A percentile compares a stretch with the other conserved stretches of the same genome.
phyloP scores from a whole-genome alignment of 192 early-diverging fungal species.

The Spizellomyces sp. region DNA sequence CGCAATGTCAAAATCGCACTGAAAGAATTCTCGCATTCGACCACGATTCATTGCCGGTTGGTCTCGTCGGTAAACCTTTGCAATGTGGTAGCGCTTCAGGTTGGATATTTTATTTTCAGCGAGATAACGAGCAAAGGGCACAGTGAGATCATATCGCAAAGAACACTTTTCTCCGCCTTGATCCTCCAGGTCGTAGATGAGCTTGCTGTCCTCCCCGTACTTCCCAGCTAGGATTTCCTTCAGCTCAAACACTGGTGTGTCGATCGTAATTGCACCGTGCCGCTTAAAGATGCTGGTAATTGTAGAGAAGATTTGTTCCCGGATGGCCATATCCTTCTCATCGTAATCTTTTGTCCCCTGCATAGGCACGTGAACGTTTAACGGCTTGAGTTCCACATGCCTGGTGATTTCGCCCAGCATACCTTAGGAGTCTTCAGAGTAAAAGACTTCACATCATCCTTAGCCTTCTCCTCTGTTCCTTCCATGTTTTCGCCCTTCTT shows the following conservation, averaged over 20 bases:
- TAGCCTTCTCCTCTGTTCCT: background rate
- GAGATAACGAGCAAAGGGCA: constrained; percentile 95
- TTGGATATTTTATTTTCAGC: constrained; percentile 88
- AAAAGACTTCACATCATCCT: constrained; percentile 13
- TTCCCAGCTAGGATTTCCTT: constrained; percentile 96
- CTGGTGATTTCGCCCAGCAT: background rate
- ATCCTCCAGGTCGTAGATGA: constrained; percentile 97
- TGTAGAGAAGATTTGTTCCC: constrained; percentile 87
- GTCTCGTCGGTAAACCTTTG: constrained; percentile 97
- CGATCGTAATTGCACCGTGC: constrained; percentile 97
- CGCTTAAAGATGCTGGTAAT: constrained; percentile 89
- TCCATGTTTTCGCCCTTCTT: constrained; percentile 11
- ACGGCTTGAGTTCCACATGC: background rate
- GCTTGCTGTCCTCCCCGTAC: constrained; percentile 98
- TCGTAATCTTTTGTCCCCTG: constrained; percentile 94
- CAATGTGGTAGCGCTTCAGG: constrained; percentile 97
- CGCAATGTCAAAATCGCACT: constrained; percentile 98
- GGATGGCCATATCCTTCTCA: constrained; percentile 96
- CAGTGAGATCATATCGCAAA: constrained; percentile 95
- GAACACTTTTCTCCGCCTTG: constrained; percentile 97
- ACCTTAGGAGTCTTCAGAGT: constrained; percentile 40
- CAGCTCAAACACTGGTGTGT: constrained; percentile 98
- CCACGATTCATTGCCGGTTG: constrained; percentile 98
- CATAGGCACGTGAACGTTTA: background rate
- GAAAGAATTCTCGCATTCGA: constrained; percentile 98